These are phyloP conservation scores for Plasmodium relictum DNA, from an alignment of 169 alveolate genomes.

Conservation along the genomic window DNA sequence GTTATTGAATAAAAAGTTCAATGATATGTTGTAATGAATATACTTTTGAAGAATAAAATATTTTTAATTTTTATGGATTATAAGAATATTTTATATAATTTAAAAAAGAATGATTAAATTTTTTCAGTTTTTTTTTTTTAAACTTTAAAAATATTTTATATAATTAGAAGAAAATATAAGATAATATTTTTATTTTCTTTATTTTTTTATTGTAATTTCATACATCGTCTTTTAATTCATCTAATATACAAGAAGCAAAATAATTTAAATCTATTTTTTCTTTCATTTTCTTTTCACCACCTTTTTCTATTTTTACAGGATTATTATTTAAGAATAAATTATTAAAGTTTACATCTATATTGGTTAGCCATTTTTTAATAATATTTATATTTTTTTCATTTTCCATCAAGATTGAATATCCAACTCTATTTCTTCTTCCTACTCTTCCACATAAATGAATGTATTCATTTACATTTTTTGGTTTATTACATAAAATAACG, in stretches of 20 bases:
- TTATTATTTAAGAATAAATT: conserved; percentile 25
- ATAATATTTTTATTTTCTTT: no score
- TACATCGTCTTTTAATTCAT: conserved; percentile 15
- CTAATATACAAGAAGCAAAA: conserved; percentile 45
- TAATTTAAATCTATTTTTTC: conserved; percentile 26
- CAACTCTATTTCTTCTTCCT: conserved; percentile 57
- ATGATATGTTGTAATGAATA: no score
- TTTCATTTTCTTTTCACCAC: conserved; percentile 1
- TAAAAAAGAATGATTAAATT: neutral
- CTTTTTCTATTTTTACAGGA: neutral
- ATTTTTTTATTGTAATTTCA: neutral
- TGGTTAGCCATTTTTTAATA: conserved; percentile 50
- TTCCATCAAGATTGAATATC: conserved; percentile 58
- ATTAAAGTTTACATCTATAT: conserved; percentile 40
- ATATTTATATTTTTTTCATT: conserved; percentile 59
- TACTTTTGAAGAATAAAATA: no score
- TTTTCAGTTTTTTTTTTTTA: neutral
- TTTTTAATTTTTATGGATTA: neutral
- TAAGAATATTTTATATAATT: neutral
- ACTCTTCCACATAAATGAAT: conserved; percentile 75
- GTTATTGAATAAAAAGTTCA: no score
- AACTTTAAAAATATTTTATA: neutral
- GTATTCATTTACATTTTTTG: conserved; percentile 66
- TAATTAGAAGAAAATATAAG: conserved; percentile 3
- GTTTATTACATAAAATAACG: conserved; percentile 66